Conservation (phyloP, 169 alveolate species). For the Cryptosporidium bovis region DNA sequence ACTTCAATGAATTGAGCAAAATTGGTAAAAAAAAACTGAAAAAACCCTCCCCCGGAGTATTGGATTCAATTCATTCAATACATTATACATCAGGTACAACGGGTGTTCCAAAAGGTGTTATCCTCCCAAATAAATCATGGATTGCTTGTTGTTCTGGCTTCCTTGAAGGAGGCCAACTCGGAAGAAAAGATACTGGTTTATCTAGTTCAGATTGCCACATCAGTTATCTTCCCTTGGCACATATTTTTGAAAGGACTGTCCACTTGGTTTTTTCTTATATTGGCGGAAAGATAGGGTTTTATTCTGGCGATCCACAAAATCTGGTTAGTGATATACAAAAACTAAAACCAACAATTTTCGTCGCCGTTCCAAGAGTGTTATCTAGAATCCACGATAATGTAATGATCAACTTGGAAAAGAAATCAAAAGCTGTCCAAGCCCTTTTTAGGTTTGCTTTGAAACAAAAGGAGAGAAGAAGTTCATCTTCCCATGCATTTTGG, state of each 20-base stretch:
- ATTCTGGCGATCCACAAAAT: constrained; percentile 83
- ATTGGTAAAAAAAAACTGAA: constrained; percentile 39
- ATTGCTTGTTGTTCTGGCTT: constrained; percentile 66
- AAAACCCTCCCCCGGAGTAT: constrained; percentile 29
- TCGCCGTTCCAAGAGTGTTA: constrained; percentile 94
- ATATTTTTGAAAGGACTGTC: constrained; percentile 84
- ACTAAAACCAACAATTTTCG: constrained; percentile 93
- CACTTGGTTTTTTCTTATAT: constrained; percentile 71
- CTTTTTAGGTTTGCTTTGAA: constrained; percentile 84
- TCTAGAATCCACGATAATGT: constrained; percentile 91
- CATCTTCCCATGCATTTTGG: constrained; percentile 75
- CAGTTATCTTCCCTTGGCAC: constrained; percentile 87
- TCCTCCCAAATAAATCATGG: constrained; percentile 82
- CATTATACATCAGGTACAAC: constrained; percentile 91
- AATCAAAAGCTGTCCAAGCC: constrained; percentile 78
- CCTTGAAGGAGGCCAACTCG: constrained; percentile 30
- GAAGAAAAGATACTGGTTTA: constrained; percentile 43
- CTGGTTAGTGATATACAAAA: constrained; percentile 85
- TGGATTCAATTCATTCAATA: constrained; percentile 41
- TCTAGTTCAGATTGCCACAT: constrained; percentile 80
- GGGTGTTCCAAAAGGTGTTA: constrained; percentile 91
- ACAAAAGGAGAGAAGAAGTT: constrained; percentile 25
- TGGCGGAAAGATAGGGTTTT: constrained; percentile 82
- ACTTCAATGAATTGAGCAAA: constrained; percentile 16
- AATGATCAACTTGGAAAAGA: constrained; percentile 81